Evolutionary conservation across 2,329 filamentous ascomycete genomes (phyloP), one percentile per base, ranked within the genome.

Genomic region (Phaeosphaeriaceae sp.): DNA sequence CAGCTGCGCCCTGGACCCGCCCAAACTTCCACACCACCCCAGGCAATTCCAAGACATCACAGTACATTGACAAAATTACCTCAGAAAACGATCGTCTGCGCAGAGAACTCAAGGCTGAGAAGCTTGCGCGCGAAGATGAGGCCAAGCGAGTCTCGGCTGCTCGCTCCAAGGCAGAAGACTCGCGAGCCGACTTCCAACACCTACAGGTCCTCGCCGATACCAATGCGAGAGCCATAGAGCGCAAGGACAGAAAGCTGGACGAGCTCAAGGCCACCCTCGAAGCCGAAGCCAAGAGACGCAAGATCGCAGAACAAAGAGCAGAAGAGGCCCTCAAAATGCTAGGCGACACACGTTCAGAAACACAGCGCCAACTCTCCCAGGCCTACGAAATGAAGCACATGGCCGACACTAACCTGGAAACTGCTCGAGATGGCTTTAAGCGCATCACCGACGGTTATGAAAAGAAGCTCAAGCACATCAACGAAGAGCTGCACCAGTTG

Each of bases 31-130:
- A 64, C 56, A 65, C 55, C 51, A 56, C 67, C 8, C 63, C 63
- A 8, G 50, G 50, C 21, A 67, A 67, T 47, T 68, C 67, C 13
- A 73, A 73, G 42, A 72, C 70, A 1, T 71, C 67, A 4, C 70
- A 73, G 29, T 72, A 71, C 54, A 93, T 94, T 71, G 90, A 94
- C 74, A 85, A 86, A 66, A 81, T 94, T 45, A 89, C 91, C 67
- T 86, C 87, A 44, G 89, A 93, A 67, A 92, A 92, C 60, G 89
- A 93, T 65, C 82, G 86, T 33, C 78, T 93, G 37, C 89, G 89
- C 62, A 83, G 89, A 43, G 89, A 93, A 56, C 64, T 79, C 35
- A 73, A 71, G 26, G 70, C 74, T 2, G 74, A 78, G 52, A 67
- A 71, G 42, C 63, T 75, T 15, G 73, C 73, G 37, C 81, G 87